Conservation (phyloP, 805 yeast species). For the Vanderwaltozyma tropicalis region DNA sequence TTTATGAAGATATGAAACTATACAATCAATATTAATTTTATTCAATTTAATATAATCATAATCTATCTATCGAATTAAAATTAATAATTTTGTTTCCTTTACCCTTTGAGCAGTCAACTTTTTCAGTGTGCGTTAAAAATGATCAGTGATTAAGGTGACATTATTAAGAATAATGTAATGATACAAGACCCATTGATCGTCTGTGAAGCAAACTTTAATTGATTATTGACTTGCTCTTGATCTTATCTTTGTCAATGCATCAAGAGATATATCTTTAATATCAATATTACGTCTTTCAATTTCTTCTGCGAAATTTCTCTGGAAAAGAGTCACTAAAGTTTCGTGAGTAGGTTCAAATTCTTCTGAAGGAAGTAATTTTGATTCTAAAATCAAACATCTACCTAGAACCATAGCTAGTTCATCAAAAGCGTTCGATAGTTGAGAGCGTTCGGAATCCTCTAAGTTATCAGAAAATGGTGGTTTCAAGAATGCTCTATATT, state of each 20-base stretch:
- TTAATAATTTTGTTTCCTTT: background rate
- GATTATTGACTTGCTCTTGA: background rate
- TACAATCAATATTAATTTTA: no score
- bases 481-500: constrained; percentile 59
- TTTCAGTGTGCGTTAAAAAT: no score
- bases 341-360: constrained; percentile 53
- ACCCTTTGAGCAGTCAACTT: background rate
- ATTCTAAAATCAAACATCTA: constrained; percentile 61
- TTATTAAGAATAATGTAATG: no score
- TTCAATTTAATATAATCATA: no score
- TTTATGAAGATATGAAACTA: background rate
- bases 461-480: constrained; percentile 22
- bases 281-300: constrained; percentile 33
- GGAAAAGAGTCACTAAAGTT: constrained; percentile 52
- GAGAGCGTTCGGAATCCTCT: constrained; percentile 21
- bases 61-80: no score
- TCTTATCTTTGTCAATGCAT: background rate
- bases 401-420: constrained; percentile 57
- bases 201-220: background rate
- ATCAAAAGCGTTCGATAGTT: constrained; percentile 37
- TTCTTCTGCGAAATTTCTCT: constrained; percentile 58
- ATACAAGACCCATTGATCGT: no score
- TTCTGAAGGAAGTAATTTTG: constrained; percentile 43
- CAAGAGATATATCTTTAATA: constrained; percentile 4
- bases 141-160: no score